Evolutionary conservation across 2,329 filamentous ascomycete genomes (phyloP).

Genomic region (Ophiostoma perfectum): DNA sequence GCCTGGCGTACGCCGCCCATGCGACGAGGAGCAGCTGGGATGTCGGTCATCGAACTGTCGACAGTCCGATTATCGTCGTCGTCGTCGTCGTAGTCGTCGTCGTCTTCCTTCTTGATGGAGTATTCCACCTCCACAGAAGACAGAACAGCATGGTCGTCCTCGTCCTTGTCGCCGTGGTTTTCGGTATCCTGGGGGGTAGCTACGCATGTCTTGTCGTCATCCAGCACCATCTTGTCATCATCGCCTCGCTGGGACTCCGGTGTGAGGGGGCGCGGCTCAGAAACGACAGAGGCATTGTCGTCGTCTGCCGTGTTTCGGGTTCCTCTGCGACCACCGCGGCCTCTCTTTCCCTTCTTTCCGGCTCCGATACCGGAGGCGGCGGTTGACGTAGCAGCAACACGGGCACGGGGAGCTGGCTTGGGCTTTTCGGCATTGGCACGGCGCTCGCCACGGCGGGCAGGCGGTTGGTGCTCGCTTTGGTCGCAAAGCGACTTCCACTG

Average conservation of each 20-base stretch:
- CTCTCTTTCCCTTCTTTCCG: conserved; percentile 29
- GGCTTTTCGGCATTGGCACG: conserved; percentile 56
- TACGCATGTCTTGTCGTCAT: conserved; percentile 26
- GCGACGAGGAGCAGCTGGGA: conserved; percentile 35
- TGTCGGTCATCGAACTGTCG: conserved; percentile 26
- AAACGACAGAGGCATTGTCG: conserved; percentile 34
- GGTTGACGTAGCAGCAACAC: conserved; percentile 29
- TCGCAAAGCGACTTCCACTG: conserved; percentile 94
- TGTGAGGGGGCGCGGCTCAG: conserved; percentile 52
- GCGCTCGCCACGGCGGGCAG: conserved; percentile 78
- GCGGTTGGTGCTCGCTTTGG: conserved; percentile 92
- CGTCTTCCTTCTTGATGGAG: conserved; percentile 37
- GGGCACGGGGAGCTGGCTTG: conserved; percentile 39
- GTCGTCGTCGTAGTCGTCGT: conserved; percentile 38
- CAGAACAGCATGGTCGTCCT: conserved; percentile 34
- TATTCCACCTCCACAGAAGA: conserved; percentile 49
- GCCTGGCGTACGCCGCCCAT: conserved; percentile 50
- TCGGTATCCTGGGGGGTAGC: conserved; percentile 20
- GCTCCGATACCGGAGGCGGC: conserved; percentile 19
- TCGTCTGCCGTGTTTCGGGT: conserved; percentile 36
- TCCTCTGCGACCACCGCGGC: conserved; percentile 33
- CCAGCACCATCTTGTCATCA: conserved; percentile 29
- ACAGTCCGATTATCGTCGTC: conserved; percentile 35
- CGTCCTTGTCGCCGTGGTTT: conserved; percentile 32
- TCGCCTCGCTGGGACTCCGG: conserved; percentile 46